A percentile compares a stretch with the other conserved stretches of the same genome.
Conservation (phyloP, 805 yeast species). For the Yamadazyma ubonensis region DNA sequence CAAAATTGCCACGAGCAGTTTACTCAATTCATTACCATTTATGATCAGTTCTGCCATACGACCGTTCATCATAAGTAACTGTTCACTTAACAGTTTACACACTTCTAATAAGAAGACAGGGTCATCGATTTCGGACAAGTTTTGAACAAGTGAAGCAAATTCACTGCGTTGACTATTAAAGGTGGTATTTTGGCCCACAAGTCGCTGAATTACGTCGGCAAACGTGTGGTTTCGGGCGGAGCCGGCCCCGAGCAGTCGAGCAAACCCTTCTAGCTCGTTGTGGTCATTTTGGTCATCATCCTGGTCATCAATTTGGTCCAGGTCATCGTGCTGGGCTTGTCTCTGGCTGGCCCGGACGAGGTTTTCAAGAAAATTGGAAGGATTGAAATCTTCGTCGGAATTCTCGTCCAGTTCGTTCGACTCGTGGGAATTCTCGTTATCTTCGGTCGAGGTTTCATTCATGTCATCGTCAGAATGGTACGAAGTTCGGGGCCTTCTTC, state of each 20-base stretch:
- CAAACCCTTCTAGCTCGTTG: constrained; percentile 19
- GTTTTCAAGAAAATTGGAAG: background rate
- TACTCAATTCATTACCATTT: constrained; percentile 57
- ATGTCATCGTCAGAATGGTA: constrained; percentile 7
- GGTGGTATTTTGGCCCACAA: constrained; percentile 30
- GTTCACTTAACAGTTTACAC: constrained; percentile 61
- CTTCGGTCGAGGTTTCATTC: too few species aligned
- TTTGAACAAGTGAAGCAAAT: constrained; percentile 34
- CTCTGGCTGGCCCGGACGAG: constrained; percentile 1
- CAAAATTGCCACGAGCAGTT: constrained; percentile 56
- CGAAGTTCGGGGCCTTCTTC: constrained; percentile 14
- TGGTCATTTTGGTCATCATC: constrained; percentile 16
- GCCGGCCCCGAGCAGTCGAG: constrained; percentile 25
- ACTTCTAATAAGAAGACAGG: constrained; percentile 63
- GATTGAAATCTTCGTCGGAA: background rate
- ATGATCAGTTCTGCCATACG: constrained; percentile 60
- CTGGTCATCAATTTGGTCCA: constrained; percentile 17
- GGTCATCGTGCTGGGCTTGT: constrained; percentile 19
- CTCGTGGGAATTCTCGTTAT: constrained; percentile 15
- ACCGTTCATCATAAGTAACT: constrained; percentile 66
- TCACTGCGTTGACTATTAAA: constrained; percentile 25
- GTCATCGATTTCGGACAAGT: constrained; percentile 48
- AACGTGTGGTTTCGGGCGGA: constrained; percentile 17
- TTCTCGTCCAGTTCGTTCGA: background rate
- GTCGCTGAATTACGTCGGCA: constrained; percentile 33